Evolutionary conservation across 2,329 filamentous ascomycete species (phyloP), one percentile per base, ranked within the genome.

Genomic region (Fonsecaea erecta): DNA sequence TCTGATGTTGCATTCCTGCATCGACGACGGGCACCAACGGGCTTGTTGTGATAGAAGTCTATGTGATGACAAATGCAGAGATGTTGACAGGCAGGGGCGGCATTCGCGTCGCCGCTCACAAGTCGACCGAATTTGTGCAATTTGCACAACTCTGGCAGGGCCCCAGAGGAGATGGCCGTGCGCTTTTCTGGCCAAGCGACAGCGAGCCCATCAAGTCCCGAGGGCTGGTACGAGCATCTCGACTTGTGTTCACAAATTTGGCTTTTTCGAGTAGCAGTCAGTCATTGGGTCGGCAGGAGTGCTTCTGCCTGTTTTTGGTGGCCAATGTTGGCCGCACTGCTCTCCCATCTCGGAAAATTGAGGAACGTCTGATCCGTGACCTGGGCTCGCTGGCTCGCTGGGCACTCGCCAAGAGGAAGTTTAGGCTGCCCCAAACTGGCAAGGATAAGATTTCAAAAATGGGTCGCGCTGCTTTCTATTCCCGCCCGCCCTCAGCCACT

Each of bases 1-100:
- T 48, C 21, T 24, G 43, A 48, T 48, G 43, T 48, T 16, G 43
- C 43, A 48, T 48, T 21, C 43, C 43, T n/a, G 43, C 21, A 48
- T 48, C 43, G 12, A 24, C 43, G 43, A 48, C 43, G 18, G 18
- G 18, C 18, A n/a, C n/a, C n/a, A n/a, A n/a, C n/a, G n/a, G n/a
- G n/a, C n/a, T n/a, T 48, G 43, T 16, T 48, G 43, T 48, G 43
- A 48, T 48, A 48, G 21, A 48, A 48, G 43, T 21, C 43, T 12
- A 48, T 48, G n/a, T 60, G 57, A 60, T 60, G 57, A 60, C 57
- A 60, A 60, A 60, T 48, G 26, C 24, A 21, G 28, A 52, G 2
- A 40, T 24, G 21, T 21, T 21, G n/a, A 48, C 24, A 30, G 3
- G 3, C 28, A 30, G 21, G 18, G 18, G 21, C n/a, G 18, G 14